phyloP scores from a whole-genome alignment of 148 eudicot genomes.

The Chenopodium formosanum region DNA sequence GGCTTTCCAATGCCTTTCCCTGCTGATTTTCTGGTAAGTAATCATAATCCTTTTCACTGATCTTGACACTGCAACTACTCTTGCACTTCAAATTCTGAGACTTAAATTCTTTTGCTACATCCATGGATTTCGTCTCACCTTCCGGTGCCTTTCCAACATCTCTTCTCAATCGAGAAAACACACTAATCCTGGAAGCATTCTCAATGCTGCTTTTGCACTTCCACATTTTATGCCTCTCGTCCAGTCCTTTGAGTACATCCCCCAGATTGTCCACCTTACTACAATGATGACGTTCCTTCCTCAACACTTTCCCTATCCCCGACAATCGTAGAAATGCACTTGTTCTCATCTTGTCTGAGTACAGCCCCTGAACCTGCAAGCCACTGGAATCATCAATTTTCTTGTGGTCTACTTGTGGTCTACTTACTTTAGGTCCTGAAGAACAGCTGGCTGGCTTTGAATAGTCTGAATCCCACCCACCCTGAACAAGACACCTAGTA shows the following conservation, averaged over 20 bases:
- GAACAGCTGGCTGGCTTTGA: background rate
- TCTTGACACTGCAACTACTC: no score
- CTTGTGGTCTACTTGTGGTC: background rate
- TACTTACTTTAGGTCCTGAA: background rate
- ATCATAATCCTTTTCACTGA: no score
- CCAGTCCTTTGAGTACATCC: conserved; percentile 3
- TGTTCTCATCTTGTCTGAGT: conserved; percentile 7
- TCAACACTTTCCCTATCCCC: background rate
- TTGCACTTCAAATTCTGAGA: no score
- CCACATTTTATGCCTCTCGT: background rate
- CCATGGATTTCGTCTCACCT: no score
- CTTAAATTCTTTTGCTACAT: no score
- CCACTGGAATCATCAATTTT: background rate
- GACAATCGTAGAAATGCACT: conserved; percentile 24
- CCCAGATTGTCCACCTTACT: background rate
- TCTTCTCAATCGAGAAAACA: conserved; percentile 19
- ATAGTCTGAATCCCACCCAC: background rate
- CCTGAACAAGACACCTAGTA: background rate
- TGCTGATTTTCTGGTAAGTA: no score
- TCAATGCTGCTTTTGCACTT: background rate
- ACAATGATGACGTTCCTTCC: background rate
- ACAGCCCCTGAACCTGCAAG: background rate
- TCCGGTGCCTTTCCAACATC: background rate
- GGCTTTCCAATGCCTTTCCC: background rate
- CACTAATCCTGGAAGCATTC: background rate